These are phyloP conservation scores for Sugiyamaella paludigena DNA, from an alignment of 1,139 yeast species.

Conservation along the genomic window DNA sequence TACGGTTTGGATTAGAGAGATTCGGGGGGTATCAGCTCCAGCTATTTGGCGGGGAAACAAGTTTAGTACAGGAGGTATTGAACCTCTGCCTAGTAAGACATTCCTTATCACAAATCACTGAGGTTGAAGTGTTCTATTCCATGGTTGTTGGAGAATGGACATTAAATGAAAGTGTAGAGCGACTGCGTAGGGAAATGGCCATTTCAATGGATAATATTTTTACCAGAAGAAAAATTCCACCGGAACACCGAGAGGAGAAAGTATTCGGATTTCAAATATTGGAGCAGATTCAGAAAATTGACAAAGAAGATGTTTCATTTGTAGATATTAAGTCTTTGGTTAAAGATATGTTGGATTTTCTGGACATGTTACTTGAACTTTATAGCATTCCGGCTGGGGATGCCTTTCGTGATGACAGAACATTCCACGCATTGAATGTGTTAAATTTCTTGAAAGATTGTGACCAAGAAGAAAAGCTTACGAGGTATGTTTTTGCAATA, in stretches of 20 bases:
- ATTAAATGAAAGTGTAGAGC: constrained; percentile 62
- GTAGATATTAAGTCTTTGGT: constrained; percentile 65
- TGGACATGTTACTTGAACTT: constrained; percentile 64
- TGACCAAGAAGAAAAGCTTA: constrained; percentile 75
- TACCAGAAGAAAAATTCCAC: constrained; percentile 52
- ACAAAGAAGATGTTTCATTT: constrained; percentile 47
- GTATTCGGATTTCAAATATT: constrained; percentile 41
- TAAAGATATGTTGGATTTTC: constrained; percentile 58
- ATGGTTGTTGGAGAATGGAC: constrained; percentile 66
- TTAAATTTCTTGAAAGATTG: constrained; percentile 76
- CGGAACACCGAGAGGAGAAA: constrained; percentile 54
- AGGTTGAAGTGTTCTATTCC: constrained; percentile 70
- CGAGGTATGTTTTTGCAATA: constrained; percentile 72
- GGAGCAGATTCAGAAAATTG: not conserved
- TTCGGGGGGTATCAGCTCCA: constrained; percentile 73
- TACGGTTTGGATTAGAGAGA: constrained; percentile 59
- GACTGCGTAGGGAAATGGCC: constrained; percentile 55
- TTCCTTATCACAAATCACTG: constrained; percentile 58
- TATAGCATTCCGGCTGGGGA: constrained; percentile 75
- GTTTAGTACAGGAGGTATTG: constrained; percentile 63
- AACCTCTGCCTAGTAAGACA: constrained; percentile 70
- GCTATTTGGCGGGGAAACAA: constrained; percentile 56
- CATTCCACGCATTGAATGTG: constrained; percentile 74
- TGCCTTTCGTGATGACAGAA: constrained; percentile 84
- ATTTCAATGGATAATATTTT: constrained; percentile 61